Evolutionary conservation across 495 filamentous ascomycete species (phyloP), one percentile per base, ranked within the genome.

Genomic region (Glonium stellatum): DNA sequence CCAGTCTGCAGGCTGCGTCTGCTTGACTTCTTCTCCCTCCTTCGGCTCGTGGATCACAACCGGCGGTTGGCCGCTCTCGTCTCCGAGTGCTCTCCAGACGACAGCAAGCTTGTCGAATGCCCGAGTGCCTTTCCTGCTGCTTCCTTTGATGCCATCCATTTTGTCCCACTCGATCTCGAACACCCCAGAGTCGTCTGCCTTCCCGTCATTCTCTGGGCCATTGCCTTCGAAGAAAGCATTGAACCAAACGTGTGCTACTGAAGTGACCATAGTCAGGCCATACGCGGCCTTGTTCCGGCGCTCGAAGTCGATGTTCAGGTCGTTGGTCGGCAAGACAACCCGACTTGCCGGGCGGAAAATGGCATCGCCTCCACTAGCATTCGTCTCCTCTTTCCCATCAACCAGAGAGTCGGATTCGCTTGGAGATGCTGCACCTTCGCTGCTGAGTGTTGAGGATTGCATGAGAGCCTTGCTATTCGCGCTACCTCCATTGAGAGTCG

Each of bases 241-340:
- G 75, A 96, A 95, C 93, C 93, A 98, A 34, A 96, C 87, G 59
- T 97, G 91, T 0, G 92, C 90, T 37, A 97, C 85, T 0, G 90
- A 84, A 4, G 92, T 97, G 9, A 96, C 90, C 84, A 97, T 87
- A 4, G 89, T 88, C 63, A 88, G 82, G 5, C 87, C 88, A 72
- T 89, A 87, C 0, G 82, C 81, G 15, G 83, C 84, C 67, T 87
- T 89, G 54, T 86, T 89, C 50, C 88, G 83, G 15, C 88, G 81
- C 69, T 96, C 90, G 50, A 97, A 81, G 62, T 88, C 85, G 64
- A 98, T 89, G 71, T 95, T 96, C 63, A 97, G 78, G 68, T 98
- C 93, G 59, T 83, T 88, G 39, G 83, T 87, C 1, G 87, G 85
- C 4, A 97, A 72, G 23, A 86, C 76, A 31, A 97, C 74, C 2